phyloP scores from a whole-genome alignment of 164 flowering plant genomes.

The Cinnamomum chago region DNA sequence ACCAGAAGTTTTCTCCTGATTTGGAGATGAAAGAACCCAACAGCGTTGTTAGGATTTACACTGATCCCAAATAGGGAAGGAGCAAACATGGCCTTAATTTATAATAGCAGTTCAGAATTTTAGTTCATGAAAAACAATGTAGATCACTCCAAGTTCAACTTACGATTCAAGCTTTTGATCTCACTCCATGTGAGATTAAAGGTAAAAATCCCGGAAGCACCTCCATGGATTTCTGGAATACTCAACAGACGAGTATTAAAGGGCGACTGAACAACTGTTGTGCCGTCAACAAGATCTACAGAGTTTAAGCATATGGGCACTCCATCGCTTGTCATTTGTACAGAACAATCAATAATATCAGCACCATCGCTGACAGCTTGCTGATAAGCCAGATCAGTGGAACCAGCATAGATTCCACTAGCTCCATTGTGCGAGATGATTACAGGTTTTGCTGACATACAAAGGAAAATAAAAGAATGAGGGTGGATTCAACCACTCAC shows the following conservation, averaged over 20 bases:
- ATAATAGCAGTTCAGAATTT: background rate
- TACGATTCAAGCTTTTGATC: constrained; percentile 63
- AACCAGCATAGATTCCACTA: constrained; percentile 82
- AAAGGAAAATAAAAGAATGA: constrained; percentile 1
- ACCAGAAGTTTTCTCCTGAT: background rate
- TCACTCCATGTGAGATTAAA: constrained; percentile 71
- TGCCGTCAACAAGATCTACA: constrained; percentile 60
- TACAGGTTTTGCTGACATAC: constrained; percentile 44
- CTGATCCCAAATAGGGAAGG: background rate
- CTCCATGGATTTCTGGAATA: constrained; percentile 38
- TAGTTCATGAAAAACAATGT: background rate
- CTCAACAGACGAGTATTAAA: constrained; percentile 26
- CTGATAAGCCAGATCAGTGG: constrained; percentile 72
- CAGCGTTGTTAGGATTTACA: background rate
- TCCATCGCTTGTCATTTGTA: constrained; percentile 80
- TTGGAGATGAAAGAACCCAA: background rate
- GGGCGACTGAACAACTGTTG: constrained; percentile 39
- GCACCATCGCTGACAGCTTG: constrained; percentile 82
- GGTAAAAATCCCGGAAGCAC: constrained; percentile 46
- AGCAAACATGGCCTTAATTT: background rate
- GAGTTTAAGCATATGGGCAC: constrained; percentile 68
- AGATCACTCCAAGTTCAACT: constrained; percentile 19
- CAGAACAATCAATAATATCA: constrained; percentile 77
- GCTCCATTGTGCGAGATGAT: constrained; percentile 79
- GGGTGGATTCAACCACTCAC: background rate